These are phyloP conservation scores for Trichoderma erinaceum DNA, from an alignment of 495 filamentous ascomycete species.

Conservation along the genomic window DNA sequence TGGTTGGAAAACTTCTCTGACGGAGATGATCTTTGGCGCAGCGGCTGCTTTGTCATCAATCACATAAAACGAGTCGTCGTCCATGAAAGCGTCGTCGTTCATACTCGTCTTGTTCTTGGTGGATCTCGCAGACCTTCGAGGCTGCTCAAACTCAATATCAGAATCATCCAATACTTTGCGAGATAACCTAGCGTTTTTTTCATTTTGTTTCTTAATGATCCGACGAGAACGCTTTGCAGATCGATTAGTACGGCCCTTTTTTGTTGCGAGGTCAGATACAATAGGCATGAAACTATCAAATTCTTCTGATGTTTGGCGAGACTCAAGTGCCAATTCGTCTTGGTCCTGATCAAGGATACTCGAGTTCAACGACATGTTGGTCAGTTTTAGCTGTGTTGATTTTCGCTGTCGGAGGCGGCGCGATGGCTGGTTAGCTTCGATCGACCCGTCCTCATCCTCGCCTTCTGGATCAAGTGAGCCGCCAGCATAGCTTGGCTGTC, in stretches of 20 bases:
- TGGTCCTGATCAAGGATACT: slow-evolving; percentile 31
- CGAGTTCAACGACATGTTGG: slow-evolving; percentile 14
- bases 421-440: slow-evolving; percentile 6
- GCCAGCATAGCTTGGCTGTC: slow-evolving; percentile 12
- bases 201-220: slow-evolving; percentile 16
- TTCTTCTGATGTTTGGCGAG: slow-evolving; percentile 26
- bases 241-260: slow-evolving; percentile 1
- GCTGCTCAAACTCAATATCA: slow-evolving; percentile 41
- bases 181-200: background rate
- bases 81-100: slow-evolving; percentile 49
- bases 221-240: slow-evolving; percentile 4
- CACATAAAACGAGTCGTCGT: slow-evolving; percentile 48
- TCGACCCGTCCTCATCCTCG: slow-evolving; percentile 3
- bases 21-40: slow-evolving; percentile 48
- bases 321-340: slow-evolving; percentile 36
- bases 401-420: slow-evolving; percentile 16
- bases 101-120: slow-evolving; percentile 49
- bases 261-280: slow-evolving; percentile 33
- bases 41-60: slow-evolving; percentile 51
- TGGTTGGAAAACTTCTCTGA: slow-evolving; percentile 62
- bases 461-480: slow-evolving; percentile 16
- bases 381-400: slow-evolving; percentile 14
- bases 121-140: slow-evolving; percentile 47
- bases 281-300: slow-evolving; percentile 30
- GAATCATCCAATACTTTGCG: slow-evolving; percentile 25